Evolutionary conservation across 2,329 filamentous ascomycete species (phyloP).

Genomic region (Clonostachys rosea): DNA sequence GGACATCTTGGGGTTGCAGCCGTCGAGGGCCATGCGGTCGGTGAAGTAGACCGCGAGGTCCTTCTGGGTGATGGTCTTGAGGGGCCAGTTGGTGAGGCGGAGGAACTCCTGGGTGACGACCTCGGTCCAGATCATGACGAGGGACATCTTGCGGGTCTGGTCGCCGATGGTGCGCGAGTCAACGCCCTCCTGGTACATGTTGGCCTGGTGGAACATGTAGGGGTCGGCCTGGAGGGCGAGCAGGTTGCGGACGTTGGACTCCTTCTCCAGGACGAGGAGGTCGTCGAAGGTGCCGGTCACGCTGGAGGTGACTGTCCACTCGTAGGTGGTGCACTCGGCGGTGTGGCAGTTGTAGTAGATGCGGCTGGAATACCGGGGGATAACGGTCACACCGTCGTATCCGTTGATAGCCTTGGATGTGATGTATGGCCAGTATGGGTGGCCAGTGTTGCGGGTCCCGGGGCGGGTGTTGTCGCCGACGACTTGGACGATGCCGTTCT

Average conservation of each 20-base stretch:
- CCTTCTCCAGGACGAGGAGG: conserved; percentile 43
- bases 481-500: conserved; percentile 53
- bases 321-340: conserved; percentile 47
- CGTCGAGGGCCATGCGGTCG: conserved; percentile 46
- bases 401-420: conserved; percentile 46
- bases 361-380: conserved; percentile 55
- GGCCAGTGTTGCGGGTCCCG: conserved; percentile 43
- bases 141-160: conserved; percentile 38
- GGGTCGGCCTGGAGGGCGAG: conserved; percentile 49
- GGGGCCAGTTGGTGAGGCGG: conserved; percentile 29
- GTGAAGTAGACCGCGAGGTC: conserved; percentile 46
- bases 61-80: conserved; percentile 23
- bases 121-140: conserved; percentile 55
- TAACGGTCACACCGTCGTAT: conserved; percentile 48
- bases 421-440: conserved; percentile 49
- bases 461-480: conserved; percentile 62
- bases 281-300: conserved; percentile 46
- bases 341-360: conserved; percentile 63
- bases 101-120: conserved; percentile 46
- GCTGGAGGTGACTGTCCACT: conserved; percentile 56
- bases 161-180: conserved; percentile 41
- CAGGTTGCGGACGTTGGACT: conserved; percentile 50
- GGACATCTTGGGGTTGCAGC: conserved; percentile 41
- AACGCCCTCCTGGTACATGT: conserved; percentile 46
- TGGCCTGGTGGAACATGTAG: conserved; percentile 62